Base-by-base conservation (phyloP, 2,329 filamentous ascomycete genomes). In the Pestalotiopsis sp. region DNA sequence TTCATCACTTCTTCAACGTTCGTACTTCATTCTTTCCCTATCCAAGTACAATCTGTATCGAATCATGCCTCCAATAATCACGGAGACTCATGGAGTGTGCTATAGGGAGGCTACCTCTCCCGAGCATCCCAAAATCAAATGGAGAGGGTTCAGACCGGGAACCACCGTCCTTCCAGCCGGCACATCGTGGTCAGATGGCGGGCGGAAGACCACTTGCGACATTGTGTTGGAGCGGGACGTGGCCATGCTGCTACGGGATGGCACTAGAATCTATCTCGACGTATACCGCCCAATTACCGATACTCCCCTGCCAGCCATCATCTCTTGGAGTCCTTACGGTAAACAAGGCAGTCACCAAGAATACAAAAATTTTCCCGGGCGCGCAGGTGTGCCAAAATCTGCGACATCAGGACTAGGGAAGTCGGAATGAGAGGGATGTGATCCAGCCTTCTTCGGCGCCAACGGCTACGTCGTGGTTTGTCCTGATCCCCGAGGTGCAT, bases 391-490 rank as follows among this genome's bases (percentile, higher is more conserved):
- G 27, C 27, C 27, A 27, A 27, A 27, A 27, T 27, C 27, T 5
- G 27, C 27, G 27, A 27, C 27, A 27, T 27, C 27, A 27, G 27
- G 27, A 27, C 27, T 27, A 1, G 27, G 27, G 1, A 27, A 27
- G 4, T 27, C 27, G 4, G 27, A 27, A 5, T 27, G 27, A 4
- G 74, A 75, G 57, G 74, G 73, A 1, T 71, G 72, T 4, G 74
- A 75, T 61, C 74, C 74, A 13, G 73, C 74, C 2, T 69, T 71
- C 4, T 80, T 73, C 71, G 77, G 75, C 12, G 72, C 76, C 2
- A 69, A 69, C 2, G 79, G 79, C 1, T 81, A 77, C 68, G 79
- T 79, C 4, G 75, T 80, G 39, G 72, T 80, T 38, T 80, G 76
- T 57, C 75, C 79, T 13, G 79, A 81, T 58, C 73, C 75, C 9